Percentiles rank a stretch among this genome's conserved stretches.
These are phyloP conservation scores for Davidsoniella australis DNA, from an alignment of 2,329 filamentous ascomycete species.

Conservation along the genomic window DNA sequence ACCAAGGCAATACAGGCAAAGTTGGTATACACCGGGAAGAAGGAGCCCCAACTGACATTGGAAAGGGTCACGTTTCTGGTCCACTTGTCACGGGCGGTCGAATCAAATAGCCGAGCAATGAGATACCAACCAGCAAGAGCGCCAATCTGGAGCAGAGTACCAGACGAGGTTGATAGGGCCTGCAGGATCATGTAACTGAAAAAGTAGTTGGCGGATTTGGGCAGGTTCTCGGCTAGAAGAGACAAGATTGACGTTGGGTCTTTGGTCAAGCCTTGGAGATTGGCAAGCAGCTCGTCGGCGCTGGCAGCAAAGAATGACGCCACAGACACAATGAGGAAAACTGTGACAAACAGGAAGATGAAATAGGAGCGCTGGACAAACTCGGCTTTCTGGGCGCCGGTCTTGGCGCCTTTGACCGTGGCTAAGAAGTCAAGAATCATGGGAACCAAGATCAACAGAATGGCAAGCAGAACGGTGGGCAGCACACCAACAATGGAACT, in stretches of 20 bases:
- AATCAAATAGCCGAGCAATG: conserved; percentile 65
- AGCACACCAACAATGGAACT: conserved; percentile 66
- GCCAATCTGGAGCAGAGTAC: conserved; percentile 70
- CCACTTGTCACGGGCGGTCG: conserved; percentile 70
- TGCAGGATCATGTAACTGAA: conserved; percentile 98
- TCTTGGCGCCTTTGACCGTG: conserved; percentile 61
- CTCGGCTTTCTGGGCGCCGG: conserved; percentile 59
- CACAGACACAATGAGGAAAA: conserved; percentile 85
- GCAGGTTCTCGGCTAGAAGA: conserved; percentile 61
- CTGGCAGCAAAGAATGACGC: conserved; percentile 53
- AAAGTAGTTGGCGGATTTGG: conserved; percentile 86
- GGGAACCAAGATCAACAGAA: conserved; percentile 69
- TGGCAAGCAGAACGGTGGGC: conserved; percentile 56
- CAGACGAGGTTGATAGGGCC: conserved; percentile 76
- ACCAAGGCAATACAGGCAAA: conserved; percentile 84
- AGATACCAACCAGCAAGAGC: conserved; percentile 68
- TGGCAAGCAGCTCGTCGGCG: conserved; percentile 43
- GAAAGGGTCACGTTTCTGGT: conserved; percentile 61
- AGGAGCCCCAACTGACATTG: conserved; percentile 73
- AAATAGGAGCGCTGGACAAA: conserved; percentile 92
- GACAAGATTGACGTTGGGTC: conserved; percentile 44
- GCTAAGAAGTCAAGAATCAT: conserved; percentile 60
- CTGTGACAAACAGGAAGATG: conserved; percentile 79
- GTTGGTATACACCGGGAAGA: conserved; percentile 94
- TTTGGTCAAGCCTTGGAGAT: conserved; percentile 31